phyloP scores from a whole-genome alignment of 305 asterid species.

The Rubia tinctorum region DNA sequence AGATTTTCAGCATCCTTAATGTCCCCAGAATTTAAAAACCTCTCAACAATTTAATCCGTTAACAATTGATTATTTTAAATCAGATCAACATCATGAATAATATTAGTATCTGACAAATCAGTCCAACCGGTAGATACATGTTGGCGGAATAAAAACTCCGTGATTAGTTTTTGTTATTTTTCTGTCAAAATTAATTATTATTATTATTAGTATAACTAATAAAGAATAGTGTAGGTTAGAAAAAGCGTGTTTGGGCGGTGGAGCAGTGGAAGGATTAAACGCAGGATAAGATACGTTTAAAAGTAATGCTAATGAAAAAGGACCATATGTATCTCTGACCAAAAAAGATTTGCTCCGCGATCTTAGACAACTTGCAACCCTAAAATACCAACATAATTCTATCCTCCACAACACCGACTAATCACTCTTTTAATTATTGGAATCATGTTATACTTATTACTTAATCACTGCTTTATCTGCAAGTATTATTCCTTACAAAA shows the following conservation, averaged over 20 bases:
- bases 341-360: constrained; percentile 22
- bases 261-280: constrained; percentile 16
- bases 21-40: not conserved
- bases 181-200: no score
- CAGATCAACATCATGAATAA: not conserved
- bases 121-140: not conserved
- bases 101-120: not conserved
- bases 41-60: not conserved
- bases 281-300: constrained; percentile 3
- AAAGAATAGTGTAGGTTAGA: not conserved
- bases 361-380: constrained; percentile 18
- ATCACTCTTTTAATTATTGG: not conserved
- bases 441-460: not conserved
- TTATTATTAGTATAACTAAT: not conserved
- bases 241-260: constrained; percentile 29
- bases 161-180: not conserved
- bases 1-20: not conserved
- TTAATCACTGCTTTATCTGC: not conserved
- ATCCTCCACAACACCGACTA: not conserved
- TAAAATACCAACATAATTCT: not conserved
- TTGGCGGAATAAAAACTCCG: not conserved
- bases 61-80: not conserved
- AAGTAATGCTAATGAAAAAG: not conserved
- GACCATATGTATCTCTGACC: constrained; percentile 17
- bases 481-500: not conserved